Conservation (phyloP, 805 yeast genomes). For the Saturnispora diversa region DNA sequence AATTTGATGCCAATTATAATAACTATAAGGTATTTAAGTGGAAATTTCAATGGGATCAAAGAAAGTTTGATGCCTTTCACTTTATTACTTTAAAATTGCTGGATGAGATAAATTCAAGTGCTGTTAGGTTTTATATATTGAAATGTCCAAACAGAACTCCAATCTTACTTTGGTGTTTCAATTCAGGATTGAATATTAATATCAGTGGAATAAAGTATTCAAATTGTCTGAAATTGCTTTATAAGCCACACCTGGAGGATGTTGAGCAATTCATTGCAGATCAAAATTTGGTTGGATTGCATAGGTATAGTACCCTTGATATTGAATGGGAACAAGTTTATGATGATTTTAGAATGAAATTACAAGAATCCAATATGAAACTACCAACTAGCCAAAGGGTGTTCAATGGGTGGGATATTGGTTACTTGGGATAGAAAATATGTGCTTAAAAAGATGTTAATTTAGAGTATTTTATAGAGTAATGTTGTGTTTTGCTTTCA, state of each 20-base stretch:
- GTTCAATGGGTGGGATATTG: slow-evolving; percentile 27
- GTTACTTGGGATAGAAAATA: slow-evolving; percentile 15
- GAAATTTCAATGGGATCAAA: slow-evolving; percentile 35
- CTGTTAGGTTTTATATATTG: slow-evolving; percentile 31
- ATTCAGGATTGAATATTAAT: slow-evolving; percentile 29
- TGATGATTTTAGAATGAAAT: slow-evolving; percentile 22
- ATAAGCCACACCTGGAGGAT: slow-evolving; percentile 12
- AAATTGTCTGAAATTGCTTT: slow-evolving; percentile 39
- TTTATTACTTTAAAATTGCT: slow-evolving; percentile 33
- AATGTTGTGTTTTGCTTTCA: too few species aligned
- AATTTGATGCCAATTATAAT: slow-evolving; percentile 27
- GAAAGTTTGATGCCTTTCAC: slow-evolving; percentile 31
- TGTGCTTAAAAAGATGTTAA: not conserved
- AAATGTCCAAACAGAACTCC: slow-evolving; percentile 14
- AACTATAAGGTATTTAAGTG: slow-evolving; percentile 46
- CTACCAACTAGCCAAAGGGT: slow-evolving; percentile 29
- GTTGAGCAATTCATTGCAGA: slow-evolving; percentile 17
- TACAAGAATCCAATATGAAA: slow-evolving; percentile 24
- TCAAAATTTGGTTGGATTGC: slow-evolving; percentile 12
- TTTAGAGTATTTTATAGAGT: too few species aligned
- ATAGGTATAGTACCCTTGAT: slow-evolving; percentile 17
- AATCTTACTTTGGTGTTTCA: slow-evolving; percentile 43
- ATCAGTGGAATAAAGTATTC: slow-evolving; percentile 7
- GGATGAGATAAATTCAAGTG: slow-evolving; percentile 37
- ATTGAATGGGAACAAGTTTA: slow-evolving; percentile 33